phyloP scores from a whole-genome alignment of 768 basidiomycete genomes.

The Collybia mongolica region DNA sequence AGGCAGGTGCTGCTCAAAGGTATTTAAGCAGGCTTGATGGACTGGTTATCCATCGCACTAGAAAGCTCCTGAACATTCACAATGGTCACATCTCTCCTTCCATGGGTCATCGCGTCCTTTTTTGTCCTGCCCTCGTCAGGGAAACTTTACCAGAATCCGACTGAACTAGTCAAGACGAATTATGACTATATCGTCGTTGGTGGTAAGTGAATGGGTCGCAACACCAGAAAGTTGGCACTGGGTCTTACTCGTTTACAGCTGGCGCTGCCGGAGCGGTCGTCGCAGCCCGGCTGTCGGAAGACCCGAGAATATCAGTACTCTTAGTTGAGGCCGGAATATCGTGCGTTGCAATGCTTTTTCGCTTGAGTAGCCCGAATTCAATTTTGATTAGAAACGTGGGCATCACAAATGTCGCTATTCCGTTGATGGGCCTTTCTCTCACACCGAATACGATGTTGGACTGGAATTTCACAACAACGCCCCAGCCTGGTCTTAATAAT shows the following conservation, averaged over 20 bases:
- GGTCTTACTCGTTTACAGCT: neutral
- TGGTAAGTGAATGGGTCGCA: neutral
- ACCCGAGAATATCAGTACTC: conserved; percentile 14
- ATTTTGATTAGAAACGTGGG: conserved; percentile 13
- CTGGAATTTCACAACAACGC: conserved; percentile 32
- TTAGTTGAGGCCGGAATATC: conserved; percentile 18
- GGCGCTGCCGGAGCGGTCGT: conserved; percentile 20
- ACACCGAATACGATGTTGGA: conserved; percentile 21
- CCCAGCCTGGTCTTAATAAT: conserved; percentile 28
- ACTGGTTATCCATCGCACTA: no score
- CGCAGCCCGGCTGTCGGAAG: conserved; percentile 18
- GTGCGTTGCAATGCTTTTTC: conserved; percentile 2
- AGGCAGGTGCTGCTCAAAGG: no score
- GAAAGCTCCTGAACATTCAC: no score
- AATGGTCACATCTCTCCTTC: no score
- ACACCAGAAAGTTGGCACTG: neutral
- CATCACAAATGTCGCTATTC: conserved; percentile 12
- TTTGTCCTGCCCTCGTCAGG: no score
- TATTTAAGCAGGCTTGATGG: no score
- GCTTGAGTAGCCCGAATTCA: neutral
- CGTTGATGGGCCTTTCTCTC: conserved; percentile 12
- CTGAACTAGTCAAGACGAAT: neutral
- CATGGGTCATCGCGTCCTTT: no score
- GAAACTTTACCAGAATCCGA: neutral
- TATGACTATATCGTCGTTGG: conserved; percentile 1